Evolutionary conservation across 306 rosid genomes (phyloP), one percentile per base, ranked within the genome.

Genomic region (Trifolium dubium): DNA sequence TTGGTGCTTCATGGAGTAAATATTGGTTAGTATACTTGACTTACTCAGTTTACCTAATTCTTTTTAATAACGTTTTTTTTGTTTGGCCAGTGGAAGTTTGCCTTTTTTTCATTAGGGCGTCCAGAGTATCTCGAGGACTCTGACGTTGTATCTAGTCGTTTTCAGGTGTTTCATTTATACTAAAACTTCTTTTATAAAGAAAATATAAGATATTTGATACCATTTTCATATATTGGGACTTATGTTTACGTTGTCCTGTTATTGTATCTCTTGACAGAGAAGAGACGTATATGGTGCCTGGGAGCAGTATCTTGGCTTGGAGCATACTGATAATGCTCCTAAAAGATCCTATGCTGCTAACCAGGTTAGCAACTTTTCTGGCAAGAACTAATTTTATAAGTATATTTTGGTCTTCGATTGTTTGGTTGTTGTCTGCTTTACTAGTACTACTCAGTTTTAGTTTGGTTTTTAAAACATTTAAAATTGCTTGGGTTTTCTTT

Each of bases 221-320:
- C 69, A 29, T 11, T 61, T 77, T 35, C 55, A 5, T 34, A 9
- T 74, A 18, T 59, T 61, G 75, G 34, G 10, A 30, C 51, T 54
- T 69, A 7, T 63, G 30, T 17, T 83, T 53, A 56, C 37, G 12
- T 28, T 77, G 40, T 80, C 32, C 43, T 69, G 72, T 50, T 37
- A 6, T 54, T 72, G 12, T 83, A 23, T 74, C 37, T 43, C 64
- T 46, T 82, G 39, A 69, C 35, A 92, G 98, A 90, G 98, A 82
- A 88, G 96, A 83, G 96, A 92, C 58, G 94, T 92, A 39, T 92
- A 92, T 64, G 94, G 94, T 88, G 96, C 94, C 49, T 92, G 96
- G 98, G 98, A 92, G 86, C 98, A 88, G 77, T 92, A 90, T 82
- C 98, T 92, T 83, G 96, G 98, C 13, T 81, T 92, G 87, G 98